phyloP scores from a whole-genome alignment of 2,329 filamentous ascomycete species.

The Fusarium coicis region DNA sequence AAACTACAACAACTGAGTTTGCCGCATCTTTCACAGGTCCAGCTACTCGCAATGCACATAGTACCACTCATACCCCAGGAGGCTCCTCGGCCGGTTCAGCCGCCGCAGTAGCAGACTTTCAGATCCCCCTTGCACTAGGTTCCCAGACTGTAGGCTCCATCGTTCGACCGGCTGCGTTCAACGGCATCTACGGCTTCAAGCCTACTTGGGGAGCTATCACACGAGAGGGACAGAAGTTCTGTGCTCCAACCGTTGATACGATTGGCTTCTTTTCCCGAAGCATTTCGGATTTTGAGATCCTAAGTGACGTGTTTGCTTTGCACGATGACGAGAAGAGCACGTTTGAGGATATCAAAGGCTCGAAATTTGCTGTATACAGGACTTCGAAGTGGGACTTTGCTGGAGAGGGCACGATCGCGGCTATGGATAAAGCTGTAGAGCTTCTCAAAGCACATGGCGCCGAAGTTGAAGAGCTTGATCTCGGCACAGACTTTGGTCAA shows the following conservation, averaged over 20 bases:
- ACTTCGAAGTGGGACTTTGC: constrained; percentile 63
- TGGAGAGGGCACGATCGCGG: constrained; percentile 55
- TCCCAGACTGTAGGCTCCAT: constrained; percentile 74
- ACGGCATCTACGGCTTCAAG: constrained; percentile 72
- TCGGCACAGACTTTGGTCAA: constrained; percentile 60
- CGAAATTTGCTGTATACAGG: constrained; percentile 65
- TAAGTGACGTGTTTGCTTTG: constrained; percentile 65
- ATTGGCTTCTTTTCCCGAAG: constrained; percentile 69
- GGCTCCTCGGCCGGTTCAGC: constrained; percentile 75
- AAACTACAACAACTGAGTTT: constrained; percentile 62
- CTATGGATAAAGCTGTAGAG: constrained; percentile 53
- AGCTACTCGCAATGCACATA: constrained; percentile 69
- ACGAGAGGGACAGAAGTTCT: constrained; percentile 69
- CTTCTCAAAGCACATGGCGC: constrained; percentile 61
- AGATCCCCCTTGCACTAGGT: constrained; percentile 69
- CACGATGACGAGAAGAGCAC: constrained; percentile 57
- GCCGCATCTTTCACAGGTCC: constrained; percentile 61
- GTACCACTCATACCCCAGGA: constrained; percentile 68
- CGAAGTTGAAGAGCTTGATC: constrained; percentile 63
- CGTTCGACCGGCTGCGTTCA: constrained; percentile 72
- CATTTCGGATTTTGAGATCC: constrained; percentile 66
- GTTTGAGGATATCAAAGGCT: constrained; percentile 54
- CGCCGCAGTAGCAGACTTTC: constrained; percentile 73
- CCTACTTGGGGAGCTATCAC: constrained; percentile 73
- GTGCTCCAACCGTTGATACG: constrained; percentile 69